These are phyloP conservation scores for Psilocybe sp. DNA, from an alignment of 768 basidiomycete genomes.

Conservation along the genomic window DNA sequence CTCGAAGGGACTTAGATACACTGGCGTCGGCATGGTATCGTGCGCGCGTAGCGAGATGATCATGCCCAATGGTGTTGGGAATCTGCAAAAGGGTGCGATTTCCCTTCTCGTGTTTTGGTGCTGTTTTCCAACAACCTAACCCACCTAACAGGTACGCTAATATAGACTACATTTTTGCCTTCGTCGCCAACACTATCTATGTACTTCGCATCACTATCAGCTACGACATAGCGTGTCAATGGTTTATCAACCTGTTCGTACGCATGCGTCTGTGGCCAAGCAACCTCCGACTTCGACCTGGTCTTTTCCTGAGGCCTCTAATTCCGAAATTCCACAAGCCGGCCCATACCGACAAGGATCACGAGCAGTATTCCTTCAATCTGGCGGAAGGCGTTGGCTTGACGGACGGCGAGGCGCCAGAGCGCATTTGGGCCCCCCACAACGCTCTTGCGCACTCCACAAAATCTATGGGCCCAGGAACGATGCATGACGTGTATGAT, in stretches of 20 bases:
- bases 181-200: neutral
- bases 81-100: neutral
- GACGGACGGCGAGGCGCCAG: constrained; percentile 31
- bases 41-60: constrained; percentile 1
- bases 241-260: neutral
- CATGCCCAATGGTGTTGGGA: neutral
- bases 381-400: constrained; percentile 18
- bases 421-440: constrained; percentile 27
- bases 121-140: neutral
- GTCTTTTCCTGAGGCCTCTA: constrained; percentile 6
- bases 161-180: neutral
- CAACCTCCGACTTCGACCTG: neutral
- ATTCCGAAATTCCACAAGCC: constrained; percentile 28
- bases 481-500: constrained; percentile 24
- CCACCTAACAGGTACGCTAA: neutral
- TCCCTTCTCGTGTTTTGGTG: neutral
- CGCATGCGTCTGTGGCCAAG: neutral
- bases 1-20: neutral
- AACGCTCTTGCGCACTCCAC: constrained; percentile 26
- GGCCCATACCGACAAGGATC: constrained; percentile 20
- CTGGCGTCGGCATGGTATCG: neutral
- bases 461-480: constrained; percentile 31
- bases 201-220: neutral
- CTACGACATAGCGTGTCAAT: neutral
- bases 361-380: constrained; percentile 19